Conservation (phyloP, 306 rosid species). For the Coriaria nepalensis region DNA sequence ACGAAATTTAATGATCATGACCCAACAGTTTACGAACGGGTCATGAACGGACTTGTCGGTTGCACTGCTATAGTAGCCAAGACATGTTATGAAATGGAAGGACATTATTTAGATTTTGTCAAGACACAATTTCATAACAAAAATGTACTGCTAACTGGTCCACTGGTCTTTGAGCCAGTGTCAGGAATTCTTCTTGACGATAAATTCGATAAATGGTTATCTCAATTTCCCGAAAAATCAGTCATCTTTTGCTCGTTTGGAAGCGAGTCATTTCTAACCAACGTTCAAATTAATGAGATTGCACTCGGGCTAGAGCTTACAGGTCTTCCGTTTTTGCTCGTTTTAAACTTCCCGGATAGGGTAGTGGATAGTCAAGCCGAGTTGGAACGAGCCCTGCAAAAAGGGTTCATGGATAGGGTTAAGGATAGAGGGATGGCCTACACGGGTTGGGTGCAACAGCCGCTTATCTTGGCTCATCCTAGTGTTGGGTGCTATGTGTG, state of each 20-base stretch:
- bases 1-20: too few relatives aligned
- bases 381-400: slow-evolving; percentile 20
- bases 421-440: slow-evolving; percentile 26
- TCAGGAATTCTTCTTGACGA: slow-evolving; percentile 16
- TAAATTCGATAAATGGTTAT: slow-evolving; percentile 26
- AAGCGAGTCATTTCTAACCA: slow-evolving; percentile 34
- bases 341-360: slow-evolving; percentile 26
- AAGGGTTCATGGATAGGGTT: slow-evolving; percentile 31
- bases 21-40: too few relatives aligned
- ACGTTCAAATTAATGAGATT: slow-evolving; percentile 30
- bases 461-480: slow-evolving; percentile 22
- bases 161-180: slow-evolving; percentile 31
- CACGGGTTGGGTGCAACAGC: slow-evolving; percentile 45
- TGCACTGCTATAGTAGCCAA: too few relatives aligned
- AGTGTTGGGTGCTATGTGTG: slow-evolving; percentile 26
- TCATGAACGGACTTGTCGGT: too few relatives aligned
- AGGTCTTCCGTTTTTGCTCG: slow-evolving; percentile 32
- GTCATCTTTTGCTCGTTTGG: slow-evolving; percentile 41
- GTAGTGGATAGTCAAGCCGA: slow-evolving; percentile 7
- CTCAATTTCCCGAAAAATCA: slow-evolving; percentile 14
- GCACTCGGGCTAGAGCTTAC: slow-evolving; percentile 30
- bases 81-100: too few relatives aligned
- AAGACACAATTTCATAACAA: not conserved
- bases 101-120: too few relatives aligned
- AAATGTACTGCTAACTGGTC: slow-evolving; percentile 23